Evolutionary conservation across 768 basidiomycete species (phyloP).

Genomic region (Panaeolus cyanescens): DNA sequence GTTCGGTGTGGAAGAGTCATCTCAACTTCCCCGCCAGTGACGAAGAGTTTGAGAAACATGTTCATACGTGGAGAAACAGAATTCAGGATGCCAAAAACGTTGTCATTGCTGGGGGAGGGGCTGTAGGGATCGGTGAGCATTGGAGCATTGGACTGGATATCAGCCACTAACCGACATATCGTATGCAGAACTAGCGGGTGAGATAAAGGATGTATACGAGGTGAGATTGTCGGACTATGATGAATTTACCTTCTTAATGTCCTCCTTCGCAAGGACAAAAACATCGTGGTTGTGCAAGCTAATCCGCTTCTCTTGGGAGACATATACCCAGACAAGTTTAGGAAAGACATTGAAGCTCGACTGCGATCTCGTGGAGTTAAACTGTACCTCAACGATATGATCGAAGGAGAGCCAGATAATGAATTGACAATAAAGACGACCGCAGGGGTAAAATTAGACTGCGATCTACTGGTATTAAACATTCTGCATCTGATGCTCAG

Average conservation of each 20-base stretch:
- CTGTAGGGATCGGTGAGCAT: conserved; percentile 47
- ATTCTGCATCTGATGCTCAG: not conserved
- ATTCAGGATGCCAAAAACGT: conserved; percentile 38
- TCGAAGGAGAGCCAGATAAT: conserved; percentile 36
- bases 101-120: conserved; percentile 54
- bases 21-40: conserved; percentile 39
- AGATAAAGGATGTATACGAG: conserved; percentile 43
- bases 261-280: conserved; percentile 34
- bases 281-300: conserved; percentile 63
- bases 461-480: conserved; percentile 25
- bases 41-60: conserved; percentile 14
- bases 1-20: conserved; percentile 53
- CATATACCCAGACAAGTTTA: conserved; percentile 54
- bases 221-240: conserved; percentile 22
- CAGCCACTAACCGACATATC: not conserved
- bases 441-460: conserved; percentile 22
- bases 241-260: conserved; percentile 26
- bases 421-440: conserved; percentile 18
- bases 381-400: conserved; percentile 51
- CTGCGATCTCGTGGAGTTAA: conserved; percentile 46
- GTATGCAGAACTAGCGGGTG: conserved; percentile 40
- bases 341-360: conserved; percentile 45
- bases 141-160: not conserved
- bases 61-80: conserved; percentile 21
- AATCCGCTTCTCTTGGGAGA: conserved; percentile 50